A percentile compares a stretch with the other conserved stretches of the same genome.
phyloP scores from a whole-genome alignment of 106 monocot genomes.

The Triglochin maritima region DNA sequence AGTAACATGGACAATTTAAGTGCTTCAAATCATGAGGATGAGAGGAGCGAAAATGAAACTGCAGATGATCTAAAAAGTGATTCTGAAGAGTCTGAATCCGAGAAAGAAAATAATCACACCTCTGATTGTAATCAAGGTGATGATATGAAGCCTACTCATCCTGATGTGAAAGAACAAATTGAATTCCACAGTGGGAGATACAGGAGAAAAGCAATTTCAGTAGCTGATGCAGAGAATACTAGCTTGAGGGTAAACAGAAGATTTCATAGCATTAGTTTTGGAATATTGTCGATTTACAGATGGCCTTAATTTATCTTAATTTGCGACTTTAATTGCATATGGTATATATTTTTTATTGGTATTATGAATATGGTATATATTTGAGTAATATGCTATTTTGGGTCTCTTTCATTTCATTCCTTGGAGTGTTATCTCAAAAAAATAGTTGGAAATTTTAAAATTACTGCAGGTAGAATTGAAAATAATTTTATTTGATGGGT shows the following conservation, averaged over 20 bases:
- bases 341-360: neutral
- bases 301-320: neutral
- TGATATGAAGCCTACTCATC: slow-evolving; percentile 11
- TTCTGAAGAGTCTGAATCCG: slow-evolving; percentile 5
- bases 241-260: slow-evolving; percentile 29
- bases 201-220: slow-evolving; percentile 74
- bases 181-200: slow-evolving; percentile 62
- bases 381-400: neutral
- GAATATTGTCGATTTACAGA: neutral
- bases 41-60: neutral
- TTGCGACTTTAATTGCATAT: neutral
- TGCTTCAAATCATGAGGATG: slow-evolving; percentile 7
- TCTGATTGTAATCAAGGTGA: slow-evolving; percentile 25
- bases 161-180: slow-evolving; percentile 46
- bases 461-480: no score
- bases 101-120: slow-evolving; percentile 26
- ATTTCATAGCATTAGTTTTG: neutral
- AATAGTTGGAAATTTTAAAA: no score
- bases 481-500: no score
- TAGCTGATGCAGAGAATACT: slow-evolving; percentile 21
- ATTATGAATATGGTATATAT: no score
- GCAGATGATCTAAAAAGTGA: no score
- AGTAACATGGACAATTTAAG: slow-evolving; percentile 5
- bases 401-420: no score
- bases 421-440: no score